Evolutionary conservation across 2,329 filamentous ascomycete genomes (phyloP), one percentile per base, ranked within the genome.

Genomic region (Tolypocladium capitatum): DNA sequence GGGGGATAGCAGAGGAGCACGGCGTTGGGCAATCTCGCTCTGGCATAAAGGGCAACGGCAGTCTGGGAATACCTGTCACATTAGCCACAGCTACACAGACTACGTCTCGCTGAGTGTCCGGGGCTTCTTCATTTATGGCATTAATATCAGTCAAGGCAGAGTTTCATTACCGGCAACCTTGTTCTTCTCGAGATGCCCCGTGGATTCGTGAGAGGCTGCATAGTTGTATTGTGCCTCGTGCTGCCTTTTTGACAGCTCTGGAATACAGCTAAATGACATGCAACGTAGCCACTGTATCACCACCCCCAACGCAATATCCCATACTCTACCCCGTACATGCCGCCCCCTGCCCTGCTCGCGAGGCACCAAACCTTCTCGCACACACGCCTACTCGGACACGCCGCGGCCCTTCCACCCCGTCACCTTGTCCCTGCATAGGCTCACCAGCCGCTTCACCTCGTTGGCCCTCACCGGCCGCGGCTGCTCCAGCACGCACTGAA

Each of bases 361-460:
- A 5, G 11, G 16, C 24, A 18, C 24, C 28, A 28, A 18, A n/a
- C 38, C 24, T 5, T 1, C 24, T 13, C 24, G 24, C 24, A n/a
- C 7, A 8, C 13, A n/a, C 21, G 6, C n/a, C 24, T 42, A 57
- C 34, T 58, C 55, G 16, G 51, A 51, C 36, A 56, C 49, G 0
- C 54, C 53, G 1, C 48, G 53, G 13, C 55, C 53, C 14, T 57
- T 50, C 38, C 51, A 52, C 20, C 55, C 53, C 41, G 43, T 45
- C 24, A 55, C 48, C 7, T 52, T 60, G 11, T 56, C 53, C 42
- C 56, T 58, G 45, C 59, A 64, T 20, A 63, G 46, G 36, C 56
- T 60, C 2, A 58, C 55, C 7, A 66, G 49, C 24, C 61, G 53
- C 48, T 52, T 59, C 46, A 63, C 46, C 46, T 65, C 61, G 9